These are phyloP conservation scores for Cryptococcus sp. DNA, from an alignment of 1,284 basidiomycete species.

Conservation along the genomic window DNA sequence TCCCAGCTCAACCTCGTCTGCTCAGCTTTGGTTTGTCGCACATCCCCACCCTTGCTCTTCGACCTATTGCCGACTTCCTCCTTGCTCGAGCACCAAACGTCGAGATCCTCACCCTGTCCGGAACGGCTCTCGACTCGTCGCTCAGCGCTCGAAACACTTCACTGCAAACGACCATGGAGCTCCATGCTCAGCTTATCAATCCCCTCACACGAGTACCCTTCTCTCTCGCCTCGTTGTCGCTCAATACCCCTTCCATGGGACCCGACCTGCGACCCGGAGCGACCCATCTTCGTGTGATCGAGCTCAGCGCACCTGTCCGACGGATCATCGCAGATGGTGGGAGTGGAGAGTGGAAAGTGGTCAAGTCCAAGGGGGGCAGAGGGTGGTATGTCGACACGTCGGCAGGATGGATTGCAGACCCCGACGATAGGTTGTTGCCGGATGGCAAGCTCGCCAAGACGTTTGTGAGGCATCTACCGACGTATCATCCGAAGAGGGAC, in stretches of 20 bases:
- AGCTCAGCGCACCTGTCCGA: conserved; percentile 71
- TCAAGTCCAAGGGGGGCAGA: conserved; percentile 83
- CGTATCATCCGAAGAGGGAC: conserved; percentile 58
- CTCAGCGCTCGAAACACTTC: conserved; percentile 49
- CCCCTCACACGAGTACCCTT: conserved; percentile 75
- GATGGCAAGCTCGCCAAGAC: conserved; percentile 12
- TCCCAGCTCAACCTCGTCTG: conserved; percentile 65
- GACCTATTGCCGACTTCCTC: conserved; percentile 65
- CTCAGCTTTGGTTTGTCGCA: conserved; percentile 84
- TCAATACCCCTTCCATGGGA: conserved; percentile 12
- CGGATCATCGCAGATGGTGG: conserved; percentile 54
- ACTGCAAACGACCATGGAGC: conserved; percentile 41
- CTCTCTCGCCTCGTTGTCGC: conserved; percentile 51
- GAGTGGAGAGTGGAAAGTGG: conserved; percentile 67
- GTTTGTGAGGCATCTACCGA: conserved; percentile 40
- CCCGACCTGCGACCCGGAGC: conserved; percentile 49
- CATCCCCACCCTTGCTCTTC: conserved; percentile 66
- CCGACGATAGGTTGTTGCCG: neutral
- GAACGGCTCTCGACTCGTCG: conserved; percentile 69
- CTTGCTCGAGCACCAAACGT: conserved; percentile 64
- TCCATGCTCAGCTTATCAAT: conserved; percentile 60
- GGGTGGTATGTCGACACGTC: conserved; percentile 94
- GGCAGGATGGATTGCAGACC: conserved; percentile 61
- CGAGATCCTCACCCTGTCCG: conserved; percentile 77
- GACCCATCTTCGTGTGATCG: conserved; percentile 80